Base-by-base conservation (phyloP, 78 protist species). In the Dictyostelium purpureum region DNA sequence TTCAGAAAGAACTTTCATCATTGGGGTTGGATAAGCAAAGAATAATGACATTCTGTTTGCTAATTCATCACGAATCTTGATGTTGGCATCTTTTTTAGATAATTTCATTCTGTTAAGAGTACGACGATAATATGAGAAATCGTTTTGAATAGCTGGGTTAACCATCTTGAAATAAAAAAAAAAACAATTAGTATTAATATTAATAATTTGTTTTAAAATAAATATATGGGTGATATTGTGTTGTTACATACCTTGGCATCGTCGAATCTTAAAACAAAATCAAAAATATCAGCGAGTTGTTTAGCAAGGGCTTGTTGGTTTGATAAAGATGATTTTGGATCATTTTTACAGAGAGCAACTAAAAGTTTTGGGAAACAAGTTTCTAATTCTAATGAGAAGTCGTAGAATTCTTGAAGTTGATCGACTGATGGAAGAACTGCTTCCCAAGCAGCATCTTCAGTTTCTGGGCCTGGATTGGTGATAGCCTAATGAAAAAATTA, bases 11-110 rank as follows among this genome's bases (percentile, higher is more conserved):
- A 63, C 83, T 18, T 87, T 90, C 93, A 96, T 92, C 96, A 96
- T 96, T 77, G 97, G 97, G 19, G 97, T 92, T 71, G 97, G 97
- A 51, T 85, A 83, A 35, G 97, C 97, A 63, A 93, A 96, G 89
- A 95, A 95, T 47, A 96, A 77, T 31, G 96, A 93, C 97, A 96
- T 96, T 52, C 93, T 69, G 77, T 94, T 92, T 51, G 96, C 96
- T 52, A 87, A 89, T 76, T 96, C 97, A 52, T 96, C 96, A 28
- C 95, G 78, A 74, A 96, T 90, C 77, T 77, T 93, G 43, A 95
- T 90, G 76, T 95, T 95, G 31, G 82, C 57, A 59, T 78, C 90
- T 35, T 74, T 51, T 61, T 79, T 51, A n/a, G 85, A 12, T 52
- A 96, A 88, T 81, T 96, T 96, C 94, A 93, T 93, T 71, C 95